These are phyloP conservation scores for Rhododendron ferrugineum DNA, from an alignment of 148 eudicot genomes.

Conservation along the genomic window DNA sequence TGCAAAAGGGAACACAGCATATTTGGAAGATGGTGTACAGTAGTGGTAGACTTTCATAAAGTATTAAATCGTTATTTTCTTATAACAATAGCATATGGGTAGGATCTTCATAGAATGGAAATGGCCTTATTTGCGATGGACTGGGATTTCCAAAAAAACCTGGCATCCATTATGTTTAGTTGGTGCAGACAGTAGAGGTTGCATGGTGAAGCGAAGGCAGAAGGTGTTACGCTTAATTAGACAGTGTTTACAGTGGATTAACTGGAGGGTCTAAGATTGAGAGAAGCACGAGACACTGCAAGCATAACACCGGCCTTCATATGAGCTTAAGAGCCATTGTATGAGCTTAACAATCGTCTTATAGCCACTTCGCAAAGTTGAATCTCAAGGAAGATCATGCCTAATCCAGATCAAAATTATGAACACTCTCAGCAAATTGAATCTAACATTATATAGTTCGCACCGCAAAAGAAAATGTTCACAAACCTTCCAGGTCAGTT, in stretches of 20 bases:
- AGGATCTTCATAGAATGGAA: background rate
- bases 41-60: background rate
- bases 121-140: background rate
- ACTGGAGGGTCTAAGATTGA: background rate
- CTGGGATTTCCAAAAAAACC: background rate
- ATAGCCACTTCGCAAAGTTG: background rate
- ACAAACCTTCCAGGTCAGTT: constrained; percentile 69
- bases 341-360: background rate
- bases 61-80: background rate
- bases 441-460: background rate
- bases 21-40: background rate
- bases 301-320: background rate
- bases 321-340: background rate
- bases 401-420: background rate
- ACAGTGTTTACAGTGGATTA: background rate
- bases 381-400: background rate
- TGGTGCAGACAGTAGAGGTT: background rate
- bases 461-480: background rate
- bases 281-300: background rate
- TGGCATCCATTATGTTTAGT: background rate
- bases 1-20: background rate
- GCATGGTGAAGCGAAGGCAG: background rate
- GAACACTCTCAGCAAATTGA: background rate
- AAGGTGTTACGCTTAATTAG: background rate
- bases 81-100: background rate